Evolutionary conservation across 192 early-diverging fungal species (phyloP).

Genomic region (Coemansia sp.): DNA sequence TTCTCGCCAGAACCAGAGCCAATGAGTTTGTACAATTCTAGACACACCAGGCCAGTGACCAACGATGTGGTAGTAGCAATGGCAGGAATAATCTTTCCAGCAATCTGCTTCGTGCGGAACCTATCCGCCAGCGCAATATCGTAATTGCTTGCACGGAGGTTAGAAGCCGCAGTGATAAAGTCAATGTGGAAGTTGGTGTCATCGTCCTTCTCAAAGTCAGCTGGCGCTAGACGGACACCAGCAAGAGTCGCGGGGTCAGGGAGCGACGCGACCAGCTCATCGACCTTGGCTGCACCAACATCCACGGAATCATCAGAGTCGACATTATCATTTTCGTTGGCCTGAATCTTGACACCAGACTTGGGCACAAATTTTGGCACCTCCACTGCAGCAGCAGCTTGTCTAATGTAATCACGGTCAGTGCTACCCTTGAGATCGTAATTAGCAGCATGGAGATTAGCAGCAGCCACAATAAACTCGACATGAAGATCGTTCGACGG

Average conservation of each 20-base stretch:
- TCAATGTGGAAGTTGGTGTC: slow-evolving; percentile 99
- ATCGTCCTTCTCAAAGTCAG: slow-evolving; percentile 99
- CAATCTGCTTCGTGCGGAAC: slow-evolving; percentile 85
- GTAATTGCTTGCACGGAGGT: slow-evolving; percentile 86
- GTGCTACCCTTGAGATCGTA: slow-evolving; percentile 86
- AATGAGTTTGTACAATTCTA: slow-evolving; percentile 94
- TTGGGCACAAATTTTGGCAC: slow-evolving; percentile 87
- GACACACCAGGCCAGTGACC: slow-evolving; percentile 94
- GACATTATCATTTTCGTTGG: slow-evolving; percentile 80
- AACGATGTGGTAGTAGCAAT: slow-evolving; percentile 95
- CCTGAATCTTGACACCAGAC: slow-evolving; percentile 94
- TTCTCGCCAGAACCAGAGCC: slow-evolving; percentile 37
- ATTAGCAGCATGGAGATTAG: slow-evolving; percentile 95
- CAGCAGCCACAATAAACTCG: slow-evolving; percentile 87
- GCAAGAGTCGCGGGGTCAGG: slow-evolving; percentile 79
- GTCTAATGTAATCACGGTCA: slow-evolving; percentile 70
- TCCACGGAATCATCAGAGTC: slow-evolving; percentile 39
- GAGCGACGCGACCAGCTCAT: slow-evolving; percentile 64
- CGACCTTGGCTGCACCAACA: slow-evolving; percentile 53
- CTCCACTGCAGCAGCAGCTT: slow-evolving; percentile 57
- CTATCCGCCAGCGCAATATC: slow-evolving; percentile 71
- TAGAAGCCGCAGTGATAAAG: slow-evolving; percentile 97
- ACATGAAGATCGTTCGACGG: slow-evolving; percentile 66
- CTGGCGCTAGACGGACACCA: slow-evolving; percentile 81
- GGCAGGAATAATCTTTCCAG: slow-evolving; percentile 87